Percentiles rank a stretch among this genome's conserved stretches.
phyloP scores from a whole-genome alignment of 2,329 filamentous ascomycete species.

The Cladosporium sp. region DNA sequence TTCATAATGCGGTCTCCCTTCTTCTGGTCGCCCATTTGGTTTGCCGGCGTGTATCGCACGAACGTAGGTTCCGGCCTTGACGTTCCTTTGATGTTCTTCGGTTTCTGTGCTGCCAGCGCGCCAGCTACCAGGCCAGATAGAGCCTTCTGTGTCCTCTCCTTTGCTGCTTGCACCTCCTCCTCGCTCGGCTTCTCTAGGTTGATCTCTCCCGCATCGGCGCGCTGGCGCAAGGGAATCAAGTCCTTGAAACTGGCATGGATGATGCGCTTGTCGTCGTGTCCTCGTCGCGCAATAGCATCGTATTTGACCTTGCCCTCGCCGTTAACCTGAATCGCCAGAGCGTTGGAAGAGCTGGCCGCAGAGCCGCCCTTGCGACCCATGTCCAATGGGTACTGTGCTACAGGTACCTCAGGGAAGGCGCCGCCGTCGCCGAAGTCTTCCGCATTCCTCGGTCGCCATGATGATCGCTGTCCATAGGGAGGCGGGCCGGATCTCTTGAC shows the following conservation, averaged over 20 bases:
- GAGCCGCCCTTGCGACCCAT: conserved; percentile 77
- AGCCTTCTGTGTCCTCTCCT: conserved; percentile 85
- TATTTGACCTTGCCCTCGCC: conserved; percentile 92
- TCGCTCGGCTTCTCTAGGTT: conserved; percentile 80
- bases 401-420: conserved; percentile 88
- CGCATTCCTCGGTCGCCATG: conserved; percentile 85
- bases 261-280: conserved; percentile 79
- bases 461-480: conserved; percentile 79
- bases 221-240: conserved; percentile 87
- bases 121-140: conserved; percentile 79
- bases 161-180: conserved; percentile 80
- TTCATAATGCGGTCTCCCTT: conserved; percentile 98
- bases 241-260: conserved; percentile 97
- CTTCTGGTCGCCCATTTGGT: conserved; percentile 89
- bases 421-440: conserved; percentile 97
- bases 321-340: conserved; percentile 89
- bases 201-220: conserved; percentile 89
- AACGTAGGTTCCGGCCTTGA: conserved; percentile 83
- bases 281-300: conserved; percentile 88
- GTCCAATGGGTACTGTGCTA: conserved; percentile 93
- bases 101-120: conserved; percentile 88
- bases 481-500: conserved; percentile 82
- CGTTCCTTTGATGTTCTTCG: conserved; percentile 89
- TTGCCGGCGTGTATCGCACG: conserved; percentile 91
- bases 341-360: conserved; percentile 69